Evolutionary conservation across 371 early-diverging fungal species (phyloP).

Genomic region (Rhizopus arrhizus): DNA sequence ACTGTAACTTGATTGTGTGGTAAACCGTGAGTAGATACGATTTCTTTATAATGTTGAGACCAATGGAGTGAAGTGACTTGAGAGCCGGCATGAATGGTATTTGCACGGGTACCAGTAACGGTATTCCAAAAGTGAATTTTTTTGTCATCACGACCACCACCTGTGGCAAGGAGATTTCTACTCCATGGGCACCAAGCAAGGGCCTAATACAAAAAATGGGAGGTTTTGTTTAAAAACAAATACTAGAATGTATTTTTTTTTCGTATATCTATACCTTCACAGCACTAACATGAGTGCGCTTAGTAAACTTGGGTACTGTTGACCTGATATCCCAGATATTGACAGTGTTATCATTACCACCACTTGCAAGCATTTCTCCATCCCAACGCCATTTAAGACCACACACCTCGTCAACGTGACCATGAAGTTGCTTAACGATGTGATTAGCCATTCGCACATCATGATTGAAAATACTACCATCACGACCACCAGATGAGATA

Average conservation of each 20-base stretch:
- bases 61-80: constrained; percentile 95
- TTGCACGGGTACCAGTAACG: constrained; percentile 64
- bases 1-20: constrained; percentile 86
- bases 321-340: constrained; percentile 91
- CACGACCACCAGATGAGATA: constrained; percentile 84
- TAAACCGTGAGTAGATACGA: constrained; percentile 93
- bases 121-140: constrained; percentile 97
- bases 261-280: constrained; percentile 70
- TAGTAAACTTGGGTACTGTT: constrained; percentile 66
- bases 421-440: constrained; percentile 65
- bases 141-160: constrained; percentile 95
- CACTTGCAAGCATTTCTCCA: constrained; percentile 88
- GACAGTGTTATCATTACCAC: constrained; percentile 96
- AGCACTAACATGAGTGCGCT: constrained; percentile 81
- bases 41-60: constrained; percentile 91
- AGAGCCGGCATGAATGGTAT: constrained; percentile 81
- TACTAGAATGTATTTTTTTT: background rate
- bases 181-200: constrained; percentile 99
- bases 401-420: constrained; percentile 88
- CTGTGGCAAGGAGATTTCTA: constrained; percentile 87
- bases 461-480: constrained; percentile 91
- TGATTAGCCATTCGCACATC: constrained; percentile 88
- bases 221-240: background rate
- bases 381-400: constrained; percentile 94
- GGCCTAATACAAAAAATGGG: constrained; percentile 64